A percentile compares a stretch with the other conserved stretches of the same genome.
Evolutionary conservation across 2,329 filamentous ascomycete species (phyloP).

Genomic region (Furcasterigmium furcatum): DNA sequence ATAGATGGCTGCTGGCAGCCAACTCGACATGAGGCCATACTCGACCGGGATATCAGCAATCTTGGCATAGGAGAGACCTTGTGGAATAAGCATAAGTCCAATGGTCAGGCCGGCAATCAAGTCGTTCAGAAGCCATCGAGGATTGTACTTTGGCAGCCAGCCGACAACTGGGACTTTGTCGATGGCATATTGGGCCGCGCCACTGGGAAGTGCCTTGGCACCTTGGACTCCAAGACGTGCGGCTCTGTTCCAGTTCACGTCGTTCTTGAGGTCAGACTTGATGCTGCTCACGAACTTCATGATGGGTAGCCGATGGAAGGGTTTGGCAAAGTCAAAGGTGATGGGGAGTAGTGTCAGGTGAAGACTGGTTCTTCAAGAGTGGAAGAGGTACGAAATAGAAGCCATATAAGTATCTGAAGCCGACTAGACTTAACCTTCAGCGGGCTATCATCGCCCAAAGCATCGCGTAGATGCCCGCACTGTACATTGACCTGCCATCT

Average conservation of each 20-base stretch:
- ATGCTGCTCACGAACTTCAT: slow-evolving; percentile 17
- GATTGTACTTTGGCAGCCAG: slow-evolving; percentile 61
- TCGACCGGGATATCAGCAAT: slow-evolving; percentile 60
- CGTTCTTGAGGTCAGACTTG: slow-evolving; percentile 29
- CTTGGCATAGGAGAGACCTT: slow-evolving; percentile 59
- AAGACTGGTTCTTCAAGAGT: background rate
- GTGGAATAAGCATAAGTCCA: slow-evolving; percentile 58
- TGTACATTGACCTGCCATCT: too few relatives aligned
- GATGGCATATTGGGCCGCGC: slow-evolving; percentile 49
- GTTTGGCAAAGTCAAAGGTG: background rate
- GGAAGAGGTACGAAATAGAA: too few relatives aligned
- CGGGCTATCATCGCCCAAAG: too few relatives aligned
- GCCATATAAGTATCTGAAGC: too few relatives aligned
- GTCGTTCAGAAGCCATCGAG: slow-evolving; percentile 59
- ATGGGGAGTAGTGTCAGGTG: background rate
- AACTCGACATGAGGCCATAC: slow-evolving; percentile 57
- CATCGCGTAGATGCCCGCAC: too few relatives aligned
- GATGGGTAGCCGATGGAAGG: too few relatives aligned
- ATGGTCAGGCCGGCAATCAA: slow-evolving; percentile 59
- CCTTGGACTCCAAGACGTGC: slow-evolving; percentile 22
- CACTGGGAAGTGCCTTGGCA: slow-evolving; percentile 42
- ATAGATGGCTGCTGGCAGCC: slow-evolving; percentile 55
- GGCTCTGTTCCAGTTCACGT: slow-evolving; percentile 31
- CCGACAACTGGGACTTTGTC: slow-evolving; percentile 60
- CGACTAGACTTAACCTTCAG: too few relatives aligned